A percentile compares a stretch with the other conserved stretches of the same genome.
Evolutionary conservation across 2,329 filamentous ascomycete genomes (phyloP).

Genomic region (Diplocarpon rosae): DNA sequence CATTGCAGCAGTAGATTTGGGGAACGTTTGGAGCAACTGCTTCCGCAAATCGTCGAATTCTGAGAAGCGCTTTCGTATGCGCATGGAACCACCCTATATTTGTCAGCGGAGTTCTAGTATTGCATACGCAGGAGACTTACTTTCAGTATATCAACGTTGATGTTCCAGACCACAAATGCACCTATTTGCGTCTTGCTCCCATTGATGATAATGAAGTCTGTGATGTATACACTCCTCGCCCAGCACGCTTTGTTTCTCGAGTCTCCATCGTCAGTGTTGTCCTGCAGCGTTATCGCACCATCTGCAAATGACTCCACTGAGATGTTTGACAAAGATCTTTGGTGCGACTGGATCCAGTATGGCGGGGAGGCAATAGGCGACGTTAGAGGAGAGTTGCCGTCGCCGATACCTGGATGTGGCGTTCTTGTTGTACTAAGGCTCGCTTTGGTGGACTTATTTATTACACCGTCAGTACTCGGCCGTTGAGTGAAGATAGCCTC

Average conservation of each 20-base stretch:
- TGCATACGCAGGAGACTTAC: constrained; percentile 36
- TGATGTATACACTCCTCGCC: constrained; percentile 51
- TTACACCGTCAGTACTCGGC: constrained; percentile 9
- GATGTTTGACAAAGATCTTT: constrained; percentile 30
- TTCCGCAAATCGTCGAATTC: constrained; percentile 80
- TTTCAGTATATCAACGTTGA: constrained; percentile 73
- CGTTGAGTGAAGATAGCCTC: constrained; percentile 4
- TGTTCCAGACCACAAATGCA: constrained; percentile 95
- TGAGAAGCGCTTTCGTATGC: constrained; percentile 68
- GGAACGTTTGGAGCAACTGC: constrained; percentile 69
- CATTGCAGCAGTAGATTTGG: constrained; percentile 72
- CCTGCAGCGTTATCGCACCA: constrained; percentile 49
- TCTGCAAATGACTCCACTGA: constrained; percentile 38
- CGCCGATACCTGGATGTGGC: constrained; percentile 4
- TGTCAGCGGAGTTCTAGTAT: neutral
- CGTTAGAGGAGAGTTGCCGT: constrained; percentile 11
- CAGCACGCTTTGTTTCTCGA: constrained; percentile 48
- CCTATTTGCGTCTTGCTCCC: constrained; percentile 36
- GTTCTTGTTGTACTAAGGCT: constrained; percentile 7
- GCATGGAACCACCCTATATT: constrained; percentile 47
- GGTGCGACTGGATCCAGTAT: constrained; percentile 30
- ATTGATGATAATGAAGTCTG: constrained; percentile 43
- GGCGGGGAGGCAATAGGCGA: constrained; percentile 29
- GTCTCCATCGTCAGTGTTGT: constrained; percentile 41
- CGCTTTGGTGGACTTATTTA: constrained; percentile 4